Evolutionary conservation across 805 yeast genomes (phyloP).

Genomic region (Monosporozyma unispora): DNA sequence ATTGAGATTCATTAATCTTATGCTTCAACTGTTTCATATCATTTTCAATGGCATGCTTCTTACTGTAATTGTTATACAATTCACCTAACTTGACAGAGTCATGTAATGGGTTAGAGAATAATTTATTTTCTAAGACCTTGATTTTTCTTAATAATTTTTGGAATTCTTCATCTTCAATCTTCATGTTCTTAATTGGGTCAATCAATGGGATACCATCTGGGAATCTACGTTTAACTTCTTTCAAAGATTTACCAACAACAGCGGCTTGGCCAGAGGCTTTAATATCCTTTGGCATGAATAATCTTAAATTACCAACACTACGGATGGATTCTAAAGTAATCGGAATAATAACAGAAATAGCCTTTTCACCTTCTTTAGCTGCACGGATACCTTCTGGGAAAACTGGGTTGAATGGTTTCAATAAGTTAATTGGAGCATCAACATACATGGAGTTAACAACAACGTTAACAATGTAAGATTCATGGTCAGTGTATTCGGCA

Average conservation of each 20-base stretch:
- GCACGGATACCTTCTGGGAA: slow-evolving; percentile 88
- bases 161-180: slow-evolving; percentile 78
- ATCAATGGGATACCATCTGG: slow-evolving; percentile 87
- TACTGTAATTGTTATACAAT: slow-evolving; percentile 54
- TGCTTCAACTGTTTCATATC: slow-evolving; percentile 52
- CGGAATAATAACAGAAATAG: slow-evolving; percentile 72
- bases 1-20: slow-evolving; percentile 73
- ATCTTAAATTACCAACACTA: slow-evolving; percentile 68
- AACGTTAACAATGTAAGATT: slow-evolving; percentile 80
- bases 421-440: slow-evolving; percentile 76
- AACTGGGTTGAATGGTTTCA: slow-evolving; percentile 68
- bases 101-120: slow-evolving; percentile 59
- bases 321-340: slow-evolving; percentile 71
- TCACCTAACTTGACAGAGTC: slow-evolving; percentile 52
- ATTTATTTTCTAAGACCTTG: slow-evolving; percentile 70
- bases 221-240: slow-evolving; percentile 73
- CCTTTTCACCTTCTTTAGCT: slow-evolving; percentile 58
- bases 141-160: slow-evolving; percentile 61
- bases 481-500: slow-evolving; percentile 68
- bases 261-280: slow-evolving; percentile 53
- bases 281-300: slow-evolving; percentile 70
- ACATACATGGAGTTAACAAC: slow-evolving; percentile 67
- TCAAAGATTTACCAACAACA: slow-evolving; percentile 58
- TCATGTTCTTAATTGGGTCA: slow-evolving; percentile 90
- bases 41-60: slow-evolving; percentile 52